Conservation (phyloP, 2,329 filamentous ascomycete genomes). For the Trichoderma atroviride region DNA sequence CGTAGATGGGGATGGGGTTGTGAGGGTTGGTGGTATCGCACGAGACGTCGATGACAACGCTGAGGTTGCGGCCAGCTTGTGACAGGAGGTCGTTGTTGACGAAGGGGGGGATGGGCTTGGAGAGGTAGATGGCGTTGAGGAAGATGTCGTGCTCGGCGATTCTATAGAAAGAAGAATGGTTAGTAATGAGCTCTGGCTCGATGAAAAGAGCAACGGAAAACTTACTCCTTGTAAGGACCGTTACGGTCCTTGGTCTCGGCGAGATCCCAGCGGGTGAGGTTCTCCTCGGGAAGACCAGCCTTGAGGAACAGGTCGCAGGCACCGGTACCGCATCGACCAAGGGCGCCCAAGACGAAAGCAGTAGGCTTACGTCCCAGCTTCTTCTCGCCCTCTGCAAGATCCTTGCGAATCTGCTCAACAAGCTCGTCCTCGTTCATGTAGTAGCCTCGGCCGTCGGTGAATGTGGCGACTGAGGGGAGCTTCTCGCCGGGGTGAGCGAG, state of each 20-base stretch:
- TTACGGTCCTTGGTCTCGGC: constrained; percentile 68
- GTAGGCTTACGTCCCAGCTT: constrained; percentile 69
- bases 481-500: constrained; percentile 68
- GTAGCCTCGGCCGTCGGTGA: constrained; percentile 54
- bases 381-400: constrained; percentile 70
- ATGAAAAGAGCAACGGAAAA: neutral
- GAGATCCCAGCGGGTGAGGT: constrained; percentile 69
- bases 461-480: constrained; percentile 54
- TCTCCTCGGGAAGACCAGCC: constrained; percentile 56
- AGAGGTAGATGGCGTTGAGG: constrained; percentile 81
- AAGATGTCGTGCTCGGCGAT: constrained; percentile 77
- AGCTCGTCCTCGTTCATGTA: constrained; percentile 72
- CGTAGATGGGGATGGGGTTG: constrained; percentile 78
- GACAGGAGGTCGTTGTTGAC: constrained; percentile 70
- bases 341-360: constrained; percentile 79
- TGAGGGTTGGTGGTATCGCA: constrained; percentile 75
- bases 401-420: constrained; percentile 40
- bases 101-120: constrained; percentile 74
- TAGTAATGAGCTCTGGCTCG: neutral
- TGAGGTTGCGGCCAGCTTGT: constrained; percentile 67
- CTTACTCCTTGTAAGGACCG: constrained; percentile 71
- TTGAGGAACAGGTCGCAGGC: constrained; percentile 78
- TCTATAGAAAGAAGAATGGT: neutral
- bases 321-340: constrained; percentile 82
- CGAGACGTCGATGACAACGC: constrained; percentile 78